phyloP scores from a whole-genome alignment of 305 asterid genomes.

The Withania somnifera region DNA sequence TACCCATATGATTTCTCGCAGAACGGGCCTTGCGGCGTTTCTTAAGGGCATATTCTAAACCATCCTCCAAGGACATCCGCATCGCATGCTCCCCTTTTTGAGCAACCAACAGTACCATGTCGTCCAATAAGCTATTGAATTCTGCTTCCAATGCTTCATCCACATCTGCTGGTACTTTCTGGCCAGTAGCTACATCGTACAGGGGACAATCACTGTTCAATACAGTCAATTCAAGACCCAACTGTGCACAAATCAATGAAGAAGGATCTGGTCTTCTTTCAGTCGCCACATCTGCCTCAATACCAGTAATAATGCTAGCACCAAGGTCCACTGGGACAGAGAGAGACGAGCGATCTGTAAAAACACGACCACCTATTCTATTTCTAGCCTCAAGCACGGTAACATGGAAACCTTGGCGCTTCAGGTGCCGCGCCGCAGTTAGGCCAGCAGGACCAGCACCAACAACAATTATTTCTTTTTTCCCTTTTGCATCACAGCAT shows the following conservation, averaged over 20 bases:
- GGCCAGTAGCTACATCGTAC: conserved; percentile 73
- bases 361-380: conserved; percentile 97
- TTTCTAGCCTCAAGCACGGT: conserved; percentile 88
- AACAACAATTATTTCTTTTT: conserved; percentile 56
- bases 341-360: conserved; percentile 75
- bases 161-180: conserved; percentile 78
- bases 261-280: conserved; percentile 99
- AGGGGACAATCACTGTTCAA: conserved; percentile 96
- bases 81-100: conserved; percentile 80
- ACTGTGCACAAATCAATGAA: conserved; percentile 85
- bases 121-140: conserved; percentile 87
- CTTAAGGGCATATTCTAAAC: conserved; percentile 75
- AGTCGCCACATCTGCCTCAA: conserved; percentile 94
- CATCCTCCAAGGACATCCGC: conserved; percentile 94
- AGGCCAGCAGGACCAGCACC: conserved; percentile 99
- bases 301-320: conserved; percentile 98
- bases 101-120: conserved; percentile 75
- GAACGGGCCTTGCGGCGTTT: conserved; percentile 35
- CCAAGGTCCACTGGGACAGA: conserved; percentile 99
- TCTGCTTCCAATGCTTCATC: conserved; percentile 93
- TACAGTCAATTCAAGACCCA: conserved; percentile 91
- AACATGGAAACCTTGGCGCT: conserved; percentile 88
- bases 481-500: conserved; percentile 27
- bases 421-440: conserved; percentile 96
- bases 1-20: conserved; percentile 18